Evolutionary conservation across 441 rosid genomes (phyloP), one percentile per base, ranked within the genome.

Genomic region (Corymbia calophylla): DNA sequence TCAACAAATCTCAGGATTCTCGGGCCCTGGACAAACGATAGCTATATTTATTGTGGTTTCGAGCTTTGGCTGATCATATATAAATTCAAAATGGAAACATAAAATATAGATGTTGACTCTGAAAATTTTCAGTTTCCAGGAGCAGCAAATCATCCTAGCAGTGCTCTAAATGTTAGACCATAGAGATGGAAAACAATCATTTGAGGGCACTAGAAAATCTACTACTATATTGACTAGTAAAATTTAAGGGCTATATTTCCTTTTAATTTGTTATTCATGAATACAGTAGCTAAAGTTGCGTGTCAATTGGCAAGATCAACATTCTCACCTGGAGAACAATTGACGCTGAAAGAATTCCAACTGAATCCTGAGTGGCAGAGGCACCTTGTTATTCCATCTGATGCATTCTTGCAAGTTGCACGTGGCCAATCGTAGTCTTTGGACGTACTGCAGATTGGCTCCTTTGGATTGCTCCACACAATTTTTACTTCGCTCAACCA

Each of bases 361-460:
- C 0, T 1, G 68, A 35, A 53, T 29, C 58, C 58, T 4, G 23
- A 88, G 29, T 7, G 0, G 13, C 89, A 88, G 9, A 73, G 89
- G n/a, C 89, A 88, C 48, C 55, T 73, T 17, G 56, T 77, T 1
- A 1, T 53, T 10, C 86, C 87, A 88, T 53, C 55, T 17, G 2
- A 1, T 35, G 64, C 14, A 0, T 3, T 1, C 11, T 2, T 53
- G 68, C 89, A 88, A 35, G 27, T 55, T 1, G 89, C 58, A 1
- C 39, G 15, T 32, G 87, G 73, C 89, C 89, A 88, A 54, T 88
- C 29, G 23, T 87, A 88, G 89, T 77, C 89, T 1, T 39, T 18
- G 68, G 86, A 1, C 1, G 87, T 44, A 44, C 39, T 29, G 32
- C 89, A 88, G 19, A 4, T 5, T 4, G 89, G 89, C 70, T 88